Base-by-base conservation (phyloP, 2,329 filamentous ascomycete genomes). In the Nemania sp. region DNA sequence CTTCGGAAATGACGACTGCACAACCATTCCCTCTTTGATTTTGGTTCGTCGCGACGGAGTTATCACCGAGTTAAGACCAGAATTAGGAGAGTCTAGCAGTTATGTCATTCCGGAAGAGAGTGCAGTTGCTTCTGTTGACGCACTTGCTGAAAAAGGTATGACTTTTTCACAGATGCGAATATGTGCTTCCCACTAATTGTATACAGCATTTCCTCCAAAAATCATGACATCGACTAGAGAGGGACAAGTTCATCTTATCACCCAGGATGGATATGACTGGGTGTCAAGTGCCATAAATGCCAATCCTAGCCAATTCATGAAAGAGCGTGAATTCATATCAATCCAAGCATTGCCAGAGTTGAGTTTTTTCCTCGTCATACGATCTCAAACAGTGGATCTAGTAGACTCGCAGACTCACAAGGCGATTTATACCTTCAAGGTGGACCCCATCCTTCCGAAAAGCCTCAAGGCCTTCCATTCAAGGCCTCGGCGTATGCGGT, bases 21-120 rank as follows among this genome's bases (percentile, higher is more conserved):
- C 67, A 14, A 52, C 67, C 1, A 66, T 74, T 1, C 76, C 78
- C 1, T 74, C 77, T 9, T 68, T 91, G 1, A 66, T 90, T 7
- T 66, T 90, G 6, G 77, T 91, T 5, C 82, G 82, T 30, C 78
- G 81, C 14, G 84, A 87, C 48, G 89, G 88, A 0, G 75, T 77
- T 3, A 73, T 91, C 64, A 78, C 77, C 0, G 84, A 88, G 62
- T 69, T 87, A 9, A 75, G 77, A 43, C 70, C 80, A 14, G 77
- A 77, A 14, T 72, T 68, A 23, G 74, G 72, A 19, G 69, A 74
- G 39, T 66, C 71, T 3, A 70, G 64, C 20, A 76, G 78, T 23
- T 75, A 78, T 52, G 64, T 68, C 14, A 75, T 86, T 28, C 83
- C 80, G 63, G 61, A 65, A 39, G 77, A 75, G 23, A 80, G 75